phyloP scores from a whole-genome alignment of 352 stramenopile species.

The Pythium coloratum region DNA sequence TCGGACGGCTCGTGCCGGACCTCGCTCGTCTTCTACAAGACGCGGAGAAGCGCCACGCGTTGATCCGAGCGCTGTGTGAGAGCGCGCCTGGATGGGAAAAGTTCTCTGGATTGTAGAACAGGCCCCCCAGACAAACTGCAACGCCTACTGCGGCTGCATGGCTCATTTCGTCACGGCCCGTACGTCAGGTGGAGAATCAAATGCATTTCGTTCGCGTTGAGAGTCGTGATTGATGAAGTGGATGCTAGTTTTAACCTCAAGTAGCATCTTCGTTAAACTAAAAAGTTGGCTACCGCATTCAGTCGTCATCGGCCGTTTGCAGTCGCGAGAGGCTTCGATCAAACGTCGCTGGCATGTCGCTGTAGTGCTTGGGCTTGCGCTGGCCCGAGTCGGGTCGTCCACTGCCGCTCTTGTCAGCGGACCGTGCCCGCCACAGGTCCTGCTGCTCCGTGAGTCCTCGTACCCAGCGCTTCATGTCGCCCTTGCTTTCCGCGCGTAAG shows the following conservation, averaged over 20 bases:
- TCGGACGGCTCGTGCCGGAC: constrained; percentile 80
- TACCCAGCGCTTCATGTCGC: constrained; percentile 89
- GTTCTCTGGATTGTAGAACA: constrained; percentile 71
- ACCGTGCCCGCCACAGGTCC: constrained; percentile 72
- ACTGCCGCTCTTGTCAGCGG: constrained; percentile 28
- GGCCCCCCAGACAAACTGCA: background rate
- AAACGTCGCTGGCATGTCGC: constrained; percentile 44
- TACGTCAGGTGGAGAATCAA: background rate
- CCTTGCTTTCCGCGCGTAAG: constrained; percentile 74
- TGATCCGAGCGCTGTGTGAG: constrained; percentile 83
- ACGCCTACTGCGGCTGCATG: no score
- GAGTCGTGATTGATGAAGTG: background rate
- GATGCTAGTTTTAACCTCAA: background rate
- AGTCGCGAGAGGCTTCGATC: constrained; percentile 43
- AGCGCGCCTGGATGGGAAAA: constrained; percentile 80
- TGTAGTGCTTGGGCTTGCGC: constrained; percentile 78
- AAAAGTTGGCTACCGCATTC: background rate
- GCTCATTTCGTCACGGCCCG: no score
- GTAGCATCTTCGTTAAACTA: constrained; percentile 2
- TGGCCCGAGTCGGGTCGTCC: constrained; percentile 31
- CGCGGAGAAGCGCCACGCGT: constrained; percentile 78
- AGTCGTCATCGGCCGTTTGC: constrained; percentile 23
- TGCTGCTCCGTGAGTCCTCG: constrained; percentile 80
- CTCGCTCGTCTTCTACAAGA: constrained; percentile 83
- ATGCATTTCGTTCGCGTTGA: constrained; percentile 2